Conservation (phyloP, 495 filamentous ascomycete species). For the Daldinia decipiens region DNA sequence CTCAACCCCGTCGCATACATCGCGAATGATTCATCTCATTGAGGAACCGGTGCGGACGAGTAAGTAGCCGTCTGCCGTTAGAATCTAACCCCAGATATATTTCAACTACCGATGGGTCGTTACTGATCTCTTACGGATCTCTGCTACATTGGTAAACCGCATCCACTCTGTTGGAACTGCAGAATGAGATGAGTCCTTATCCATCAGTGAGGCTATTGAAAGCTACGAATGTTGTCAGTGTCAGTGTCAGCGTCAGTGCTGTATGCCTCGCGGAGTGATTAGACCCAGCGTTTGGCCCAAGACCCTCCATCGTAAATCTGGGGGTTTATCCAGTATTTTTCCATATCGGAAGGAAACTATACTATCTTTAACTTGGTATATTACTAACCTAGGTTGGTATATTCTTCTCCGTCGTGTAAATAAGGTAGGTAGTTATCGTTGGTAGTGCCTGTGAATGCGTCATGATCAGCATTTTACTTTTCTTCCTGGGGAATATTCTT, state of each 20-base stretch:
- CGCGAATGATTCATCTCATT: background rate
- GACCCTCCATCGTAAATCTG: background rate
- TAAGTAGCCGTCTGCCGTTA: background rate
- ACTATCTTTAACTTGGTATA: background rate
- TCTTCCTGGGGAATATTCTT: too few relatives aligned
- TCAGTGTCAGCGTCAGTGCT: too few relatives aligned
- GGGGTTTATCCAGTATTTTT: background rate
- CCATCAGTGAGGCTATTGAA: background rate
- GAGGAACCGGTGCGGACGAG: conserved; percentile 10
- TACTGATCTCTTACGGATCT: conserved; percentile 7
- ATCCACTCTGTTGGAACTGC: background rate
- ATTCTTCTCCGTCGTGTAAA: too few relatives aligned
- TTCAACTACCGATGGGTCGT: conserved; percentile 2
- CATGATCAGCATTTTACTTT: too few relatives aligned
- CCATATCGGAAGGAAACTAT: background rate
- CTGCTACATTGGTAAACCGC: conserved; percentile 10
- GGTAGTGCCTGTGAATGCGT: too few relatives aligned
- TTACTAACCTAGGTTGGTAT: too few relatives aligned
- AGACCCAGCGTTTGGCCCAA: background rate
- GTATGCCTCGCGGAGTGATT: background rate
- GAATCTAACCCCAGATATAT: background rate
- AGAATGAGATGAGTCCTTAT: background rate
- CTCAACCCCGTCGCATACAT: conserved; percentile 36
- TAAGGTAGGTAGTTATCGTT: too few relatives aligned
- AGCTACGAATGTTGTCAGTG: conserved; percentile 7